Evolutionary conservation across 108 stramenopile genomes (phyloP).

Genomic region (Seminavis robusta): DNA sequence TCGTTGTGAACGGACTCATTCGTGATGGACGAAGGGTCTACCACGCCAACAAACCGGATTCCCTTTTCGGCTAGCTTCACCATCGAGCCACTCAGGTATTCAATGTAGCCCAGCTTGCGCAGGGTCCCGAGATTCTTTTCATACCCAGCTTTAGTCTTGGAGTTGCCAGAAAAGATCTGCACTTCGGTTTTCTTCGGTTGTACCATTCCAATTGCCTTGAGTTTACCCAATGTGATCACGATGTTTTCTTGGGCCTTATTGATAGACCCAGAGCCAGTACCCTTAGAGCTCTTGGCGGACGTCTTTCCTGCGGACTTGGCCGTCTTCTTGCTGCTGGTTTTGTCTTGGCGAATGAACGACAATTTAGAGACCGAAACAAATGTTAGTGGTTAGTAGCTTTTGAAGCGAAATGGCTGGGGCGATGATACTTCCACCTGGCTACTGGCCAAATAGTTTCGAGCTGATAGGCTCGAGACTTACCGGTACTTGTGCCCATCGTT

Average conservation of each 20-base stretch:
- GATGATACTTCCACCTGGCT: no score
- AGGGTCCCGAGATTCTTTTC: background rate
- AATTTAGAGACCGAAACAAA: no score
- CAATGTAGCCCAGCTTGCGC: background rate
- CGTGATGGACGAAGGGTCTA: background rate
- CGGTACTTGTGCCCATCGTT: no score
- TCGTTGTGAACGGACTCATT: slow-evolving; percentile 5
- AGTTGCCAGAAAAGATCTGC: slow-evolving; percentile 5
- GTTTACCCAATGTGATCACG: background rate
- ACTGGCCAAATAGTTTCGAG: no score
- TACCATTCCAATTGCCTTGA: slow-evolving; percentile 3
- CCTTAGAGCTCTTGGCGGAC: no score
- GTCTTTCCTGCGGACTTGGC: no score
- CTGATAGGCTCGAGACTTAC: no score
- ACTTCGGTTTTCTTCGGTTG: background rate
- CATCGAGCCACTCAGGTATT: background rate
- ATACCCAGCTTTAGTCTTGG: slow-evolving; percentile 4
- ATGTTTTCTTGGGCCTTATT: background rate
- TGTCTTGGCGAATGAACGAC: no score
- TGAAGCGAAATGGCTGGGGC: no score
- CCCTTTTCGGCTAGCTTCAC: slow-evolving; percentile 4
- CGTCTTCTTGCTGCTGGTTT: no score
- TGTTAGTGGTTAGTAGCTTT: no score
- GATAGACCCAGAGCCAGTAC: no score
- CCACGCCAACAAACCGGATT: background rate